Evolutionary conservation across 768 basidiomycete species (phyloP).

Genomic region (Leucogyrophana mollusca): DNA sequence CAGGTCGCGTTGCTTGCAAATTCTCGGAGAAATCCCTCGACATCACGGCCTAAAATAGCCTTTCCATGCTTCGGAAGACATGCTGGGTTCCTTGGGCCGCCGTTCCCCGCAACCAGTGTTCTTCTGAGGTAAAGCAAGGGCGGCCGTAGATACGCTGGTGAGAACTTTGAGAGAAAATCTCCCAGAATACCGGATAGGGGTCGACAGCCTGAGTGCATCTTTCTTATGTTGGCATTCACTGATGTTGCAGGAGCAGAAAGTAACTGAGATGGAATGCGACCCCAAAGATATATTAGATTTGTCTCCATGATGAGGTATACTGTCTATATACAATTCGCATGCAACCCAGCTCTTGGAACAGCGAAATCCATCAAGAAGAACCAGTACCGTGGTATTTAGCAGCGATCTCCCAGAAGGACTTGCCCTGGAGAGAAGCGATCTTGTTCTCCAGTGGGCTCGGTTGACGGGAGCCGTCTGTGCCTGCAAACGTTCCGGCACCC

Average conservation of each 20-base stretch:
- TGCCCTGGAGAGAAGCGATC: constrained; percentile 57
- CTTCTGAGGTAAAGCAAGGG: not conserved
- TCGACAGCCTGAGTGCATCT: no score
- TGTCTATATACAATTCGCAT: not conserved
- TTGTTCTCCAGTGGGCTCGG: constrained; percentile 57
- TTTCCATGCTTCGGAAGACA: not conserved
- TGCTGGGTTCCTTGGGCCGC: constrained; percentile 1
- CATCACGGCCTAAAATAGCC: not conserved
- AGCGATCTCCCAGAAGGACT: constrained; percentile 50
- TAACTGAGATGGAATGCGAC: no score
- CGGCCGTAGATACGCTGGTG: not conserved
- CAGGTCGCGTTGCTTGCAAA: not conserved
- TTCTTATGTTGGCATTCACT: no score
- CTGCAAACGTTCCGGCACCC: constrained; percentile 74
- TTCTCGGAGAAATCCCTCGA: not conserved
- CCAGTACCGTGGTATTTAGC: constrained; percentile 29
- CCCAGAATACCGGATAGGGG: no score
- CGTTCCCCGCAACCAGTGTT: not conserved
- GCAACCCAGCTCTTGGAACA: not conserved
- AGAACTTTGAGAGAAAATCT: no score
- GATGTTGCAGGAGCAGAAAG: no score
- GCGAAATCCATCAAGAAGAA: no score
- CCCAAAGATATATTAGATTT: no score
- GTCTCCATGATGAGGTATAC: not conserved
- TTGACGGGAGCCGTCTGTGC: constrained; percentile 54